Evolutionary conservation across 73 alveolate genomes (phyloP), one percentile per base, ranked within the genome.

Genomic region (Urostyla sp.): DNA sequence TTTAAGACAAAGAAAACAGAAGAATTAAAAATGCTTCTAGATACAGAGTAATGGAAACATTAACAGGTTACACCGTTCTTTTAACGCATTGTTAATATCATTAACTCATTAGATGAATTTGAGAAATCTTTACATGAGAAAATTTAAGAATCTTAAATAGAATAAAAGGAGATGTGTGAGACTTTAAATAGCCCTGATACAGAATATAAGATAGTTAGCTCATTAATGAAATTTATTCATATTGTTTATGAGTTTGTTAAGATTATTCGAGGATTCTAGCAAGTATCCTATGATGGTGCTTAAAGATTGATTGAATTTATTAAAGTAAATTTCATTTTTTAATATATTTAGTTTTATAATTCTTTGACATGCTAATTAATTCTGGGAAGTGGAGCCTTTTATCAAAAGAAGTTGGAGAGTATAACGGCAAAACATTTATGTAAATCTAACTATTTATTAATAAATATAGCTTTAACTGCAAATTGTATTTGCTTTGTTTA

Each of bases 391-490:
- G 84, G 79, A 2, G 90, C 90, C 0, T 80, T 49, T 36, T 38
- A 78, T 24, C 34, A 48, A 23, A 72, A 72, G 48, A 60, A 58
- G 15, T 59, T 78, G 15, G 81, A 78, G 28, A 78, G 59, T 26
- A 78, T 78, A 16, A 78, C 89, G 10, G 89, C 89, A 30, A 78
- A 78, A 60, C 89, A 78, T 46, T 32, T 78, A 21, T 8, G 76
- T 59, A 59, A 59, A 2, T 59, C 15, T 27, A n/a, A n/a, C 31
- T 7, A 3, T 6, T 59, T 2, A 13, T 7, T 7, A 18, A 6
- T 7, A 31, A 15, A 35, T 55, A 55, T 55, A 44, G 72, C 80
- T 11, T 11, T 78, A 6, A 78, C 89, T 58, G 63, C 53, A 15
- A 69, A 78, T 18, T 44, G 72, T 58, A 23, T 78, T 0, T 45